Base-by-base conservation (phyloP, 306 rosid genomes). In the Notholithocarpus densiflorus region DNA sequence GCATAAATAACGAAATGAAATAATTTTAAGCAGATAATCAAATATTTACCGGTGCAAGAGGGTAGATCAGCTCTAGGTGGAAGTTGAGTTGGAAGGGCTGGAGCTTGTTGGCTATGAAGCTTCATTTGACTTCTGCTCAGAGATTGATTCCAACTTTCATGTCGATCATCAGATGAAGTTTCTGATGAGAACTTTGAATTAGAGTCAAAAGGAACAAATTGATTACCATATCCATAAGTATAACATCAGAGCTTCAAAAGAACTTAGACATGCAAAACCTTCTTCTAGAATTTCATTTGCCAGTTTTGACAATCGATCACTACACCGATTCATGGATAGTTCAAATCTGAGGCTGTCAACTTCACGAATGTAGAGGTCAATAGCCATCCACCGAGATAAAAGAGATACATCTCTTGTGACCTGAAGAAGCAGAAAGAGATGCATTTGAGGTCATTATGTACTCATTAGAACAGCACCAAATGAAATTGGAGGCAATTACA, bases 351-450 rank as follows among this genome's bases (percentile, higher is more conserved):
- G 93, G 87, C 88, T 88, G 86, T 94, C 98, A 75, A 90, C 79
- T 81, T 94, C 98, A 14, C 96, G 88, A 31, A 94, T 83, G 82
- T 94, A 94, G 54, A 94, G 96, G 83, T 94, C 98, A 80, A 86
- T 85, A 32, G 94, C 94, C 96, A 94, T 94, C 98, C 98, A 94
- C 88, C 92, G 89, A 68, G 97, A 94, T 56, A 94, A 68, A 82
- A 94, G 96, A 18, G 96, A 83, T 84, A 94, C 98, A 53, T 90
- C 98, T 79, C 84, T 89, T 72, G 98, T 92, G 74, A 92, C 98
- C 98, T 94, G 90, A 84, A 79, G 56, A 79, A 79, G 79, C 23
- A 82, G 74, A 82, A 73, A 12, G 59, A 71, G 21, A 76, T 21
- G 40, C n/a, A 56, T 27, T 69, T 69, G 57, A 66, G 37, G 17